Evolutionary conservation across 805 yeast genomes (phyloP), one percentile per base, ranked within the genome.

Genomic region (Metahyphopichia silvanorum): DNA sequence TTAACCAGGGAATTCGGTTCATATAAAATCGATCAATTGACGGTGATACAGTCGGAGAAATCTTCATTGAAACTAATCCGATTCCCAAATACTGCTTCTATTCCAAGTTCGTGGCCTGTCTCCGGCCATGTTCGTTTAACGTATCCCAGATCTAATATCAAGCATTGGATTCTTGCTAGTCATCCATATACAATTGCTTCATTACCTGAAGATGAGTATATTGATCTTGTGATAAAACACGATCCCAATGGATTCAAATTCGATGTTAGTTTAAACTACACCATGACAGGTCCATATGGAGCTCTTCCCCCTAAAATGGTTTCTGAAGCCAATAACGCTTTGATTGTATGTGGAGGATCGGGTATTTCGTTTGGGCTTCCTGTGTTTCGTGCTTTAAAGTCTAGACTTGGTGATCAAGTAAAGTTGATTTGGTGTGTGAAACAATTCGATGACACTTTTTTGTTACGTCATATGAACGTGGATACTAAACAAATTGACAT

Each of bases 111-210:
- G 13, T 23, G n/a, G 8, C 25, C 37, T 6, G 76, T 86, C 0
- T 86, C 78, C 0, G 69, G 80, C 1, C 89, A 82, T 45, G 33
- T 81, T 2, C 58, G 88, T 42, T 38, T 79, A 2, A 69, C 74
- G 3, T 49, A 55, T 8, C 35, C 55, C 2, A 53, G 59, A 16
- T 42, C 59, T 14, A 51, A 47, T 24, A 39, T 34, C 13, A 57
- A 66, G 32, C 66, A 66, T 2, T 51, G 68, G 33, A 16, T 80
- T 2, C 50, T 63, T 4, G 79, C 91, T 6, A 63, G 82, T 2
- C 89, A 82, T 49, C 89, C 91, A 2, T 83, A 67, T 46, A 78
- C 88, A 0, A 61, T 81, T 9, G 74, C 77, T 0, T 67, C 78
- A 2, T 31, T 59, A 1, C 57, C 71, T 0, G 56, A 53, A 1